Conservation (phyloP, 805 yeast genomes). For the Candida tammaniensis region DNA sequence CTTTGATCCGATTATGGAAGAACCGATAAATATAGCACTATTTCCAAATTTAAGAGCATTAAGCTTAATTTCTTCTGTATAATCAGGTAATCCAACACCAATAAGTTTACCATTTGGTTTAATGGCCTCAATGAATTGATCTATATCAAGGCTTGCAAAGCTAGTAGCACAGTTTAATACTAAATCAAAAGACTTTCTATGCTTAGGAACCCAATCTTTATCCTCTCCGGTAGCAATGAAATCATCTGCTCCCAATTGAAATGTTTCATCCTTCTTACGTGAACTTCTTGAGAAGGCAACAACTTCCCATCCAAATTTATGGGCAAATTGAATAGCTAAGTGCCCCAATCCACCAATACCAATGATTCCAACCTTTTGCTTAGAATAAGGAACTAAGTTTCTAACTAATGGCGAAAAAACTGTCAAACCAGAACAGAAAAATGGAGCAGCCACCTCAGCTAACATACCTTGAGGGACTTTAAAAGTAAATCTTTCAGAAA, state of each 20-base stretch:
- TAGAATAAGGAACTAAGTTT: conserved; percentile 22
- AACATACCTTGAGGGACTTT: conserved; percentile 45
- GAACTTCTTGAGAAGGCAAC: conserved; percentile 53
- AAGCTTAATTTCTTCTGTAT: conserved; percentile 39
- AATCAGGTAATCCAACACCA: conserved; percentile 68
- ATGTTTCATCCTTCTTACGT: conserved; percentile 50
- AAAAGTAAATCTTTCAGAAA: conserved; percentile 44
- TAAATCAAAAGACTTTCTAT: conserved; percentile 35
- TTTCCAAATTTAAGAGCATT: conserved; percentile 49
- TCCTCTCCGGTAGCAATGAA: conserved; percentile 50
- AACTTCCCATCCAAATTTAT: conserved; percentile 63
- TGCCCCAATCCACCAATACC: conserved; percentile 71
- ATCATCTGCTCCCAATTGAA: conserved; percentile 53
- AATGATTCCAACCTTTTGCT: conserved; percentile 52
- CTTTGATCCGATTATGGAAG: conserved; percentile 60
- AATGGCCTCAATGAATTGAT: too few species aligned
- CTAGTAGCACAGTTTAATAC: conserved; percentile 46
- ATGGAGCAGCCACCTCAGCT: conserved; percentile 46
- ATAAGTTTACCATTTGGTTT: conserved; percentile 58
- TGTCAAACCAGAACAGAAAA: conserved; percentile 57
- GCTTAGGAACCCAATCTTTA: conserved; percentile 22
- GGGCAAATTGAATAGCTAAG: conserved; percentile 57
- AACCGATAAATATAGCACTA: conserved; percentile 50
- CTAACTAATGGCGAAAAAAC: conserved; percentile 48
- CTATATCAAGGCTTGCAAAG: conserved; percentile 26